phyloP scores from a whole-genome alignment of 2,329 filamentous ascomycete species.

The Akanthomyces dipterigenus region DNA sequence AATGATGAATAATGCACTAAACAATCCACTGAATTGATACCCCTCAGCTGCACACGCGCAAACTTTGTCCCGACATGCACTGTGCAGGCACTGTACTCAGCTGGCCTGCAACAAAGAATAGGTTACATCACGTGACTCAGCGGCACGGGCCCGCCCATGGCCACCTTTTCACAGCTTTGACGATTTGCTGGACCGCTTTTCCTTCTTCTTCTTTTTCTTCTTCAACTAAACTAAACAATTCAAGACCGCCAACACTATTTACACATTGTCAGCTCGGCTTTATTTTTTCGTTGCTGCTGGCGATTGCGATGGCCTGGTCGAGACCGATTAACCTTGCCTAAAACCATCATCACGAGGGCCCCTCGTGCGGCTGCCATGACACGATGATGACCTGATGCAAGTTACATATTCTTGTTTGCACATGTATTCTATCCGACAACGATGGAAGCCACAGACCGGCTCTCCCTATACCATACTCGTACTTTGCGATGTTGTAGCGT shows the following conservation, averaged over 20 bases:
- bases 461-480: neutral
- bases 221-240: conserved; percentile 17
- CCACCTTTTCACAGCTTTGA: conserved; percentile 16
- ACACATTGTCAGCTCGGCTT: conserved; percentile 30
- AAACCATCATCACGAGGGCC: conserved; percentile 66
- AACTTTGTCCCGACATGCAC: neutral
- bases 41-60: neutral
- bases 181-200: conserved; percentile 13
- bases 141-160: neutral
- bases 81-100: neutral
- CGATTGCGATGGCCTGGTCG: conserved; percentile 46
- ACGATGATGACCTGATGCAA: conserved; percentile 63
- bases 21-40: neutral
- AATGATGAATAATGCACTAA: neutral
- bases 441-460: neutral
- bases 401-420: conserved; percentile 37
- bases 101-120: neutral
- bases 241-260: conserved; percentile 40
- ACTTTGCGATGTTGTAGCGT: neutral
- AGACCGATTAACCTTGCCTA: conserved; percentile 56
- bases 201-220: conserved; percentile 24
- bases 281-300: conserved; percentile 34
- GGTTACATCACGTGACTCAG: neutral
- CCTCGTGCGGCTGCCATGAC: conserved; percentile 58
- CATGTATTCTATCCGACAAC: neutral